Base-by-base conservation (phyloP, 1,284 basidiomycete genomes). In the Prillingera fragicola region DNA sequence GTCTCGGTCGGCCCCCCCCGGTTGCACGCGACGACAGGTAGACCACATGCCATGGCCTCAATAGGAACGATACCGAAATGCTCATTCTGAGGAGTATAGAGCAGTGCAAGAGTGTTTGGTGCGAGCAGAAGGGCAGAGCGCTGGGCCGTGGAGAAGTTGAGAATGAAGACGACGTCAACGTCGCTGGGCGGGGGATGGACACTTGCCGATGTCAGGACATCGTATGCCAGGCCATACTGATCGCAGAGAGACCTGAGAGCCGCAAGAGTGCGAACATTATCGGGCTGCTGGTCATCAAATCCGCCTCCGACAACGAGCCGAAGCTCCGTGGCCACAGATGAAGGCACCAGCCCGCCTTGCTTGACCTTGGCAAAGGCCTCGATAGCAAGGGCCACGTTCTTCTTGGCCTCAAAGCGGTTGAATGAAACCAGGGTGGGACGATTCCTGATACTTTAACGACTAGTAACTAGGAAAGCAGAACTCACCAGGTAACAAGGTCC, bases 31-130 rank as follows among this genome's bases (percentile, higher is more conserved):
- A 98, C 70, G 0, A 98, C 86, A 0, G 91, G 90, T 0, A 97
- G 67, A 1, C 89, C 87, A 50, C 85, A 91, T 2, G 83, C 80
- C 90, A 97, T 96, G 0, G 82, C 92, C 68, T 98, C 95, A 5
- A 97, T 79, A 0, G 94, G 94, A 0, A 87, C 92, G 57, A 98
- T 97, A 2, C 94, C 94, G 64, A 98, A 95, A 69, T 98, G 94
- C 64, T 98, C 94, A 67, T 95, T 92, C 2, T 80, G 76, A 0
- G 95, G 94, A 0, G 95, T 98, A 69, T 98, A 98, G 4, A 97
- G 77, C 0, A 98, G 75, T 0, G 80, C 84, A 9, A 79, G 71
- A 0, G 86, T 87, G 2, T 77, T 53, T 0, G 79, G 63, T 1
- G 80, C 75, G 13, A 75, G 78, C 17, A 95, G 79, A 3, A 91